Evolutionary conservation across 2,329 filamentous ascomycete species (phyloP), one percentile per base, ranked within the genome.

Genomic region (Paramyrothecium roridum): DNA sequence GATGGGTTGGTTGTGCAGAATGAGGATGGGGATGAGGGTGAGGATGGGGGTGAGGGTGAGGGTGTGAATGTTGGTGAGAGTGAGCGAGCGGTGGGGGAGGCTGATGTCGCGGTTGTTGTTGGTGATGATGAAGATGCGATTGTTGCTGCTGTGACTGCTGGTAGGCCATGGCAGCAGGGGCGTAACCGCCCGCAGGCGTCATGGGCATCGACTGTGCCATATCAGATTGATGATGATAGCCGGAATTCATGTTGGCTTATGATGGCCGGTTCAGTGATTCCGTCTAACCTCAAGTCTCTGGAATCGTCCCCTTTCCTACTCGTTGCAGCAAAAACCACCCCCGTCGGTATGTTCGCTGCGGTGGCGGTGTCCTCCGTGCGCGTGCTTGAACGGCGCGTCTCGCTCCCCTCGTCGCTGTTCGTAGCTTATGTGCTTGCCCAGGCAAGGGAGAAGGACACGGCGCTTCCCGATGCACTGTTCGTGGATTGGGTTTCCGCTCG

Each of bases 171-270:
- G 13, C 12, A 21, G 49, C 49, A 3, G 49, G 49, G 13, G 60
- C 53, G 55, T 69, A 70, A 45, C 63, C 62, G 10, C 49, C 53
- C 49, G 50, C 50, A 46, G 59, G 58, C 21, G 63, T 54, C 52
- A 67, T 54, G 50, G 68, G 64, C 56, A 67, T 61, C 52, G 65
- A 67, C 61, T 71, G 70, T 47, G 68, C 62, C 64, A 68, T 65
- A 53, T 70, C 64, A 52, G 67, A 56, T 40, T 59, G 64, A 48
- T 63, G 64, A 55, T 70, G 64, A 55, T 70, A 71, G 57, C 61
- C 56, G 33, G 65, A 65, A 56, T 69, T 70, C 69, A 71, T 71
- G 57, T 50, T 52, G 34, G n/a, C 26, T 30, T 10, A 30, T 4
- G 26, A 30, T 10, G 10, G 23, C 43, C 40, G 52, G 40, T 37